Percentiles rank a stretch among this genome's conserved stretches.
These are phyloP conservation scores for Penicillium sp. DNA, from an alignment of 2,329 filamentous ascomycete species.

Conservation along the genomic window DNA sequence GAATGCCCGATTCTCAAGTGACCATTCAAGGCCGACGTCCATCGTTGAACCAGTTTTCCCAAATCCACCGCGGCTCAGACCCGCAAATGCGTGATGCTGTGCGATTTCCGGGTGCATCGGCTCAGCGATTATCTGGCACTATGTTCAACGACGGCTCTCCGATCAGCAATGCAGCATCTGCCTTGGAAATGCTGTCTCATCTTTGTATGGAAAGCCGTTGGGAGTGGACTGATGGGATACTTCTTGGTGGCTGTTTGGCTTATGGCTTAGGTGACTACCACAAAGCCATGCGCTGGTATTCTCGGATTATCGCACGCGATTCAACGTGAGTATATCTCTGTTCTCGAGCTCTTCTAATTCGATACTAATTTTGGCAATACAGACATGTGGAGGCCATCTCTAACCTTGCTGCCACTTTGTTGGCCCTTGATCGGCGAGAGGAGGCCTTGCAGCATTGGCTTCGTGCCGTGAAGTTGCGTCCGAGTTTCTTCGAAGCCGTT, in stretches of 20 bases:
- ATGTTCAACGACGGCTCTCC: slow-evolving; percentile 40
- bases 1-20: slow-evolving; percentile 14
- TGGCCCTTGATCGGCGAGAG: slow-evolving; percentile 72
- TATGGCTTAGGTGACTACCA: slow-evolving; percentile 84
- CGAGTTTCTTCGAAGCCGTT: slow-evolving; percentile 87
- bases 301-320: slow-evolving; percentile 55
- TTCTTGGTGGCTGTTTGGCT: slow-evolving; percentile 83
- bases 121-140: slow-evolving; percentile 30
- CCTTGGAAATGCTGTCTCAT: slow-evolving; percentile 65
- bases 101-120: slow-evolving; percentile 28
- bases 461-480: slow-evolving; percentile 73
- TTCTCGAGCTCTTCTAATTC: background rate
- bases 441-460: slow-evolving; percentile 86
- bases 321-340: slow-evolving; percentile 43
- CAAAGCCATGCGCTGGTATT: slow-evolving; percentile 54
- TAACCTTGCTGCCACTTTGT: slow-evolving; percentile 82
- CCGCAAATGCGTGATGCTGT: slow-evolving; percentile 31
- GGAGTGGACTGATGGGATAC: slow-evolving; percentile 89
- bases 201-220: slow-evolving; percentile 75
- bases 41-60: slow-evolving; percentile 24
- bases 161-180: slow-evolving; percentile 56
- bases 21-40: slow-evolving; percentile 22
- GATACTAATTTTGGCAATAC: slow-evolving; percentile 21
- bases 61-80: slow-evolving; percentile 24
- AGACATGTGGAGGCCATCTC: slow-evolving; percentile 90